Evolutionary conservation across 768 basidiomycete species (phyloP).

Genomic region (Macrolepiota albuminosa): DNA sequence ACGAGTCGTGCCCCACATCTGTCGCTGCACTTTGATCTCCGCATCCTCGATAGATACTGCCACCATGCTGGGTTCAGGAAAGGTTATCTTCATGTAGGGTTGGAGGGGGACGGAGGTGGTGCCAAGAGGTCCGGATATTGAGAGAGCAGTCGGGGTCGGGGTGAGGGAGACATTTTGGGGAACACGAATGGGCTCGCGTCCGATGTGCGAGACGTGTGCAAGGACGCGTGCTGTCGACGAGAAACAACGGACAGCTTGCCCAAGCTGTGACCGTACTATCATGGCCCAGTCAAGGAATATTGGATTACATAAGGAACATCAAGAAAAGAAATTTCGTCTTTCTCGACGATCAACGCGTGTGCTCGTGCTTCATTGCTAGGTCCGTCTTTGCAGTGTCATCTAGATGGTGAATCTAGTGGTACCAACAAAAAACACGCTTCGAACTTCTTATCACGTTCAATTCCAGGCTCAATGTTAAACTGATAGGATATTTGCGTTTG

Average conservation of each 20-base stretch:
- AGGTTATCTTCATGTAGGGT: conserved; percentile 41
- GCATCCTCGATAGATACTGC: conserved; percentile 61
- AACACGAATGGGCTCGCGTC: conserved; percentile 51
- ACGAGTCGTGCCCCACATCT: conserved; percentile 95
- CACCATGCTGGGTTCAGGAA: conserved; percentile 33
- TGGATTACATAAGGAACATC: conserved; percentile 5
- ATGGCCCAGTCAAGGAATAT: conserved; percentile 15
- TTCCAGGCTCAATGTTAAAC: neutral
- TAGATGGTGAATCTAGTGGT: conserved; percentile 11
- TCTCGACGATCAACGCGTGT: neutral
- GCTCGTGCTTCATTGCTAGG: conserved; percentile 56
- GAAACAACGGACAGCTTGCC: conserved; percentile 37
- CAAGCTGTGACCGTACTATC: conserved; percentile 28
- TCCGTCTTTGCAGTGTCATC: conserved; percentile 93
- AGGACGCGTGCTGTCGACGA: conserved; percentile 44
- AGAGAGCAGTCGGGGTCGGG: conserved; percentile 33
- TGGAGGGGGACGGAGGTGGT: conserved; percentile 42
- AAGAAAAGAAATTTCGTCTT: neutral
- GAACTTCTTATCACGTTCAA: neutral
- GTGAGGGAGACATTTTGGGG: conserved; percentile 39
- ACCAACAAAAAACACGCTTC: neutral
- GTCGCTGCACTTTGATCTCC: conserved; percentile 68
- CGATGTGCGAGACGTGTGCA: conserved; percentile 62
- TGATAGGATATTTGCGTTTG: neutral
- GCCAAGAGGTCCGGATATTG: conserved; percentile 43